A percentile compares a stretch with the other conserved stretches of the same genome.
phyloP scores from a whole-genome alignment of 2,329 filamentous ascomycete species.

The Magnaporthiopsis incrustans region DNA sequence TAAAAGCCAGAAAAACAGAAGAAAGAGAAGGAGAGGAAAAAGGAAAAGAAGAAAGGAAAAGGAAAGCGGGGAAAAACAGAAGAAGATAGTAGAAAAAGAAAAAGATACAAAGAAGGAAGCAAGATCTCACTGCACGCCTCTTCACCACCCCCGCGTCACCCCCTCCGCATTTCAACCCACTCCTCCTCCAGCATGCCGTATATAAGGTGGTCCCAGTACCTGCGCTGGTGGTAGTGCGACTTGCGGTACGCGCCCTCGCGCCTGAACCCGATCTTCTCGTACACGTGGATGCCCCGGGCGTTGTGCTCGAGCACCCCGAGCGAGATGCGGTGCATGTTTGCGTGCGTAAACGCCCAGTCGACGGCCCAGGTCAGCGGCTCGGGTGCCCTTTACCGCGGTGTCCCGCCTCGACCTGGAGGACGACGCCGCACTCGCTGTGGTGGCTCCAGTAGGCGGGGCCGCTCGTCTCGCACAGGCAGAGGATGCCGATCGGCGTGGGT shows the following conservation, averaged over 20 bases:
- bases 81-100: too few relatives aligned
- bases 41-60: too few relatives aligned
- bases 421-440: slow-evolving; percentile 17
- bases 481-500: background rate
- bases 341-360: slow-evolving; percentile 27
- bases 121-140: background rate
- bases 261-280: slow-evolving; percentile 30
- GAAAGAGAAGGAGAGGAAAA: too few relatives aligned
- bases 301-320: slow-evolving; percentile 30
- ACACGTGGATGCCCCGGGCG: slow-evolving; percentile 25
- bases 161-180: slow-evolving; percentile 15
- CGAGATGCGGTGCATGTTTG: slow-evolving; percentile 28
- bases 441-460: background rate
- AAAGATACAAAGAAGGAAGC: background rate
- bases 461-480: background rate
- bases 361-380: slow-evolving; percentile 31
- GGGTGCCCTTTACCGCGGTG: slow-evolving; percentile 29
- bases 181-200: slow-evolving; percentile 20
- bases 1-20: too few relatives aligned
- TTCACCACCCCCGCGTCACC: background rate
- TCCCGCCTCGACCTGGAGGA: slow-evolving; percentile 17
- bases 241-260: slow-evolving; percentile 21
- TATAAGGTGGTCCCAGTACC: slow-evolving; percentile 16
- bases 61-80: too few relatives aligned
- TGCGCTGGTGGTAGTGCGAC: slow-evolving; percentile 25